Evolutionary conservation across 176 grass and related monocot species (phyloP), one percentile per base, ranked within the genome.

Genomic region (Triticum urartu): DNA sequence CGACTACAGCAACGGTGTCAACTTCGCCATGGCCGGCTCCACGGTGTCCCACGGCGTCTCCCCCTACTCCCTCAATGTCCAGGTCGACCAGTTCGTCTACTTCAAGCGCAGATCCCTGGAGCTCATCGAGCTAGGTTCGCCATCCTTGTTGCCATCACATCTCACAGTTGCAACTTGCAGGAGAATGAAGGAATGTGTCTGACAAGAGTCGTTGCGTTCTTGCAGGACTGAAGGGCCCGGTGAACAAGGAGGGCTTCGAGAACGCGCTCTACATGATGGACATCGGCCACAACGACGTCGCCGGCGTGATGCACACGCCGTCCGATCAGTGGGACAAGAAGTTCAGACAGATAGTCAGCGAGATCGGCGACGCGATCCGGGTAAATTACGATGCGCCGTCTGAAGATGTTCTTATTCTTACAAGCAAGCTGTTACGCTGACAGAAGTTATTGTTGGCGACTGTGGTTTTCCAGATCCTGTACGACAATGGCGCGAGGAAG

Each of bases 1-100:
- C 38, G 87, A 98, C 81, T 98, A 95, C 87, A 93, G 84, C 81
- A 95, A 95, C 50, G 95, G 95, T 5, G 93, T 84, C 54, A 95
- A 98, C 78, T 98, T 98, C 11, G 95, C 95, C 21, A 89, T 98
- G 77, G 79, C 88, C 1, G 95, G 95, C 61, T 89, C 93, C 0
- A 91, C 84, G 6, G 87, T 81, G 25, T 43, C 73, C 0, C 93
- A 92, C 5, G 84, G 84, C 7, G 68, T 81, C 65, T 77, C 86
- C 34, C 43, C 81, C 42, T 98, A 92, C 71, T 89, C 93, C 40
- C 50, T 94, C 68, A 84, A 92, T 40, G 89, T 95, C 68, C 95
- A 98, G 83, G 56, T 95, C 9, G 79, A 89, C 34, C 95, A 98
- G 83, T 98, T 98, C 33, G 72, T 95, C 39, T 94, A 90, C 81